Evolutionary conservation across 805 yeast genomes (phyloP).

Genomic region (Saccharomyces paradoxus): DNA sequence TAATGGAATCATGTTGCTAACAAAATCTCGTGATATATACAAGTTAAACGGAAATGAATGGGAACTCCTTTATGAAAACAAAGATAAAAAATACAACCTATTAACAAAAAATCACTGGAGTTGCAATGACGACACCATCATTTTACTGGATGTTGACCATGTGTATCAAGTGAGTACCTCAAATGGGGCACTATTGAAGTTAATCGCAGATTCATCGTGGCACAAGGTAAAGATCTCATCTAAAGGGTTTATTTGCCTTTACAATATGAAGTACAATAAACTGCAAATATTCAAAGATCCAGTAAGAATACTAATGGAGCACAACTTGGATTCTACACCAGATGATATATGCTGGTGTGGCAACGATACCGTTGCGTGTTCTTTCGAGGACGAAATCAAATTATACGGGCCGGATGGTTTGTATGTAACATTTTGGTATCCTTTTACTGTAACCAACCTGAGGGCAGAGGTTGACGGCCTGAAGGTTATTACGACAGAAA

Average conservation of each 20-base stretch:
- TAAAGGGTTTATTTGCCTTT: slow-evolving; percentile 41
- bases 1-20: slow-evolving; percentile 13
- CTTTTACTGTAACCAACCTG: slow-evolving; percentile 35
- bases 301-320: slow-evolving; percentile 20
- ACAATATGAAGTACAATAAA: slow-evolving; percentile 32
- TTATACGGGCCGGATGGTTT: slow-evolving; percentile 60
- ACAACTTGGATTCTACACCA: slow-evolving; percentile 30
- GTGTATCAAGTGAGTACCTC: slow-evolving; percentile 11
- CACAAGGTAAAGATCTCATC: slow-evolving; percentile 22
- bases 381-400: slow-evolving; percentile 53
- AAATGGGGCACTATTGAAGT: slow-evolving; percentile 3
- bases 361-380: slow-evolving; percentile 63
- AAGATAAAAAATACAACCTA: slow-evolving; percentile 10
- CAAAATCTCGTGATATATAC: slow-evolving; percentile 19
- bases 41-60: slow-evolving; percentile 2
- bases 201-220: slow-evolving; percentile 19
- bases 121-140: slow-evolving; percentile 11
- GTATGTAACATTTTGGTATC: slow-evolving; percentile 43
- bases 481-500: slow-evolving; percentile 49
- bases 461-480: slow-evolving; percentile 62
- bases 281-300: slow-evolving; percentile 41
- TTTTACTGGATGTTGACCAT: slow-evolving; percentile 20
- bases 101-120: slow-evolving; percentile 27
- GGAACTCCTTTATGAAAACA: neutral
- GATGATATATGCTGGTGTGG: slow-evolving; percentile 72